Percentiles rank a stretch among this genome's conserved stretches.
Evolutionary conservation across 2,329 filamentous ascomycete species (phyloP).

Genomic region (Dactylellina sp.): DNA sequence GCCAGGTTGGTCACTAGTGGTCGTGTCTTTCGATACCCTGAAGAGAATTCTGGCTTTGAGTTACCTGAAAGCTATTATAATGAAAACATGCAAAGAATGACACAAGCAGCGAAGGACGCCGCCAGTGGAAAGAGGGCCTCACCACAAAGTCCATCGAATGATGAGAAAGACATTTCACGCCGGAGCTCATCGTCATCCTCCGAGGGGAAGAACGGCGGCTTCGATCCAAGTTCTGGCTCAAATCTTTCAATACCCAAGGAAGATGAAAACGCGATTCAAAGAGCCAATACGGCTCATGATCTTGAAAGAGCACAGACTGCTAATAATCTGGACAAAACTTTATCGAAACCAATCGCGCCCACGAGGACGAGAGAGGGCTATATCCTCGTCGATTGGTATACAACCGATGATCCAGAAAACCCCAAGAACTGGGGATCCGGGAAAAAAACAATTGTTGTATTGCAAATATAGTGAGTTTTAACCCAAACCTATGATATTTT

Average conservation of each 20-base stretch:
- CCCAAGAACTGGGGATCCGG: conserved; percentile 69
- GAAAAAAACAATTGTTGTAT: conserved; percentile 65
- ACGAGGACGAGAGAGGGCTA: conserved; percentile 67
- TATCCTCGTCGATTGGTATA: conserved; percentile 70
- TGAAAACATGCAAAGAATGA: conserved; percentile 52
- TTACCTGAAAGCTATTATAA: conserved; percentile 34
- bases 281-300: conserved; percentile 62
- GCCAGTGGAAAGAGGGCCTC: conserved; percentile 32
- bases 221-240: conserved; percentile 46
- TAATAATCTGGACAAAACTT: conserved; percentile 64
- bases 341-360: conserved; percentile 68
- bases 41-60: conserved; percentile 70
- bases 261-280: conserved; percentile 54
- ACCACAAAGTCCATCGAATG: conserved; percentile 14
- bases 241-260: conserved; percentile 38
- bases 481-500: neutral
- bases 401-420: conserved; percentile 69
- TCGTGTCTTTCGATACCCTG: conserved; percentile 70
- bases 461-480: conserved; percentile 61
- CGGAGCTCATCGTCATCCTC: conserved; percentile 46
- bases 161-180: conserved; percentile 51
- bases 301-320: conserved; percentile 64
- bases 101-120: conserved; percentile 25
- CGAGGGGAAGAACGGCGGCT: conserved; percentile 5
- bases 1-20: conserved; percentile 70